Conservation (phyloP, 352 stramenopile genomes). For the Halophytophthora polymorphica region DNA sequence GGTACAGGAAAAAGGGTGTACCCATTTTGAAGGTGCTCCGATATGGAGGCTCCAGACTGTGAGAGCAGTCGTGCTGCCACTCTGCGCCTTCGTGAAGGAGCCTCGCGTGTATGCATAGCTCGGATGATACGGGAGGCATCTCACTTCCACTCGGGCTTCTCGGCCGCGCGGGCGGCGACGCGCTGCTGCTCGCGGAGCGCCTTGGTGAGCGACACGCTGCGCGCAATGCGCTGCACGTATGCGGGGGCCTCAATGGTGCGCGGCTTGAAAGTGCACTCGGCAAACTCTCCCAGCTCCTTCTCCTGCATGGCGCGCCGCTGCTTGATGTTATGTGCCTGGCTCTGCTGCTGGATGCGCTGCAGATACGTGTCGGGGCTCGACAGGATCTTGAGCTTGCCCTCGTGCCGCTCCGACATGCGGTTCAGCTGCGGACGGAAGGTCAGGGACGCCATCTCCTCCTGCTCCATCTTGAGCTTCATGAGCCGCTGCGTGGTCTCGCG, state of each 20-base stretch:
- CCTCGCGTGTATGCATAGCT: no score
- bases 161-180: constrained; percentile 26
- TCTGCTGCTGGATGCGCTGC: constrained; percentile 78
- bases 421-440: constrained; percentile 81
- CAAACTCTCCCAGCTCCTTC: constrained; percentile 81
- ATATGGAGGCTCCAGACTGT: no score
- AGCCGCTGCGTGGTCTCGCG: constrained; percentile 73
- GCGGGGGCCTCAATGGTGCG: constrained; percentile 76
- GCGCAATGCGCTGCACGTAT: constrained; percentile 84
- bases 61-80: no score
- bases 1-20: no score
- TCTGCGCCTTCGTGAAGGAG: no score
- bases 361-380: constrained; percentile 79
- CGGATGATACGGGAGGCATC: background rate
- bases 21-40: no score
- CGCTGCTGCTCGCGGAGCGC: constrained; percentile 59
- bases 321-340: constrained; percentile 64
- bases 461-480: constrained; percentile 88
- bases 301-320: constrained; percentile 71
- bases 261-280: constrained; percentile 84
- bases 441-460: constrained; percentile 78
- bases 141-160: constrained; percentile 74
- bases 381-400: constrained; percentile 79
- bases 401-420: constrained; percentile 52
- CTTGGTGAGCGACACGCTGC: constrained; percentile 71